Conservation (phyloP, 495 filamentous ascomycete genomes). For the Recurvomyces mirabilis region DNA sequence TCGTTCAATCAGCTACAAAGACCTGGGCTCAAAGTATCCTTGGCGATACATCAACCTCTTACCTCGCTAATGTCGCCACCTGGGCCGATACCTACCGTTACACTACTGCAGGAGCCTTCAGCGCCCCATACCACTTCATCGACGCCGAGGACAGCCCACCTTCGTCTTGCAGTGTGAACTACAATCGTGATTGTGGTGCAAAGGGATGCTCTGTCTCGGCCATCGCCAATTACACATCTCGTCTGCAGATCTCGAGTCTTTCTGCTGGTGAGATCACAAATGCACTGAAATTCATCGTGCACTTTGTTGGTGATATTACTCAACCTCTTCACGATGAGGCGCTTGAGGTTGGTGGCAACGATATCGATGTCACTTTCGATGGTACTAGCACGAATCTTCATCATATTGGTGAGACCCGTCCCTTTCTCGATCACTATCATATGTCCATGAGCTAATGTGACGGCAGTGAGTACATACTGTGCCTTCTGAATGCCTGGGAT, state of each 20-base stretch:
- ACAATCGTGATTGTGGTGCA: conserved; percentile 47
- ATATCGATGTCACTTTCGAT: conserved; percentile 46
- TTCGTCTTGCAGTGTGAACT: conserved; percentile 45
- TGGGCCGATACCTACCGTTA: conserved; percentile 56
- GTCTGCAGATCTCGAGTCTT: conserved; percentile 36
- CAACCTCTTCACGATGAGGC: conserved; percentile 56
- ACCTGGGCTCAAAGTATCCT: conserved; percentile 25
- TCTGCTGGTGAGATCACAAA: conserved; percentile 32
- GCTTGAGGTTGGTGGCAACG: conserved; percentile 48
- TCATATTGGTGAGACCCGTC: no score
- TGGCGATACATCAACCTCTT: conserved; percentile 32
- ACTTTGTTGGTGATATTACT: conserved; percentile 56
- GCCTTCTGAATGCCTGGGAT: no score
- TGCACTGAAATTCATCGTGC: conserved; percentile 52
- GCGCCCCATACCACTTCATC: conserved; percentile 56
- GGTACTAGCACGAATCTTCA: conserved; percentile 38
- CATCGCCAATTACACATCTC: conserved; percentile 44
- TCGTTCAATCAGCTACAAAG: conserved; percentile 18
- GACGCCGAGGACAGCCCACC: conserved; percentile 58
- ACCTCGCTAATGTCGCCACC: conserved; percentile 48
- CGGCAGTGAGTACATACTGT: no score
- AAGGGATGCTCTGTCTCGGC: conserved; percentile 53
- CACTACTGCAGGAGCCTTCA: conserved; percentile 46
- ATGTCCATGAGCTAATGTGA: no score
- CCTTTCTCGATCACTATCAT: no score